Evolutionary conservation across 1,284 basidiomycete species (phyloP).

Genomic region (Volvariella surrecta): DNA sequence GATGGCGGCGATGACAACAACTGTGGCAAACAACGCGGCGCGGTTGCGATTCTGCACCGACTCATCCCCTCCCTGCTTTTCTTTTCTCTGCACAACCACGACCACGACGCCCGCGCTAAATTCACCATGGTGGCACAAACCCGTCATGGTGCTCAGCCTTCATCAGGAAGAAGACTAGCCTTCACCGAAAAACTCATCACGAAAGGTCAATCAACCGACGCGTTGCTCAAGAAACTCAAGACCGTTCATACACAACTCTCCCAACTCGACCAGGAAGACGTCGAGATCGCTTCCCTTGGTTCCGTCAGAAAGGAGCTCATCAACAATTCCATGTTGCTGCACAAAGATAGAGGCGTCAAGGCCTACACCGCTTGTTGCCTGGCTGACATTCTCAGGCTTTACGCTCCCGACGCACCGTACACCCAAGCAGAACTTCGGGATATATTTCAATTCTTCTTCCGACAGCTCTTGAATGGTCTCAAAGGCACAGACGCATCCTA

Average conservation of each 20-base stretch:
- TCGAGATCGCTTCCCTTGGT: constrained; percentile 69
- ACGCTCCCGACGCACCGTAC: constrained; percentile 96
- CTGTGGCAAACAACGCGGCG: constrained; percentile 36
- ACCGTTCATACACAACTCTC: constrained; percentile 76
- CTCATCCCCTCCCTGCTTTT: constrained; percentile 13
- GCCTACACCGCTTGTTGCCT: constrained; percentile 92
- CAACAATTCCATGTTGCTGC: constrained; percentile 72
- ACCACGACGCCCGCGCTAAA: no score
- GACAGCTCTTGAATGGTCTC: constrained; percentile 72
- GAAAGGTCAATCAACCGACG: constrained; percentile 66
- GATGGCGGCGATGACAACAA: constrained; percentile 5
- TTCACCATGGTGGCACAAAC: constrained; percentile 69
- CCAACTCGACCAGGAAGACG: constrained; percentile 80
- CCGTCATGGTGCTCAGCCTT: constrained; percentile 41
- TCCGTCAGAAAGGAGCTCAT: constrained; percentile 76
- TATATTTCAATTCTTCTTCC: constrained; percentile 93
- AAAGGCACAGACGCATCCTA: constrained; percentile 66
- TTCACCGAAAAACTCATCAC: constrained; percentile 75
- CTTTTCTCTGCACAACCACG: background rate
- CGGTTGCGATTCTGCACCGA: constrained; percentile 10
- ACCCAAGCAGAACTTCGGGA: constrained; percentile 82
- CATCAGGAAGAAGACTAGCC: constrained; percentile 48
- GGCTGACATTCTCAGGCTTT: constrained; percentile 87
- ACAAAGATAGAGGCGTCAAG: constrained; percentile 93
- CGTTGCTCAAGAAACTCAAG: constrained; percentile 79